Conservation (phyloP, 306 rosid species). For the Ceratonia siliqua region DNA sequence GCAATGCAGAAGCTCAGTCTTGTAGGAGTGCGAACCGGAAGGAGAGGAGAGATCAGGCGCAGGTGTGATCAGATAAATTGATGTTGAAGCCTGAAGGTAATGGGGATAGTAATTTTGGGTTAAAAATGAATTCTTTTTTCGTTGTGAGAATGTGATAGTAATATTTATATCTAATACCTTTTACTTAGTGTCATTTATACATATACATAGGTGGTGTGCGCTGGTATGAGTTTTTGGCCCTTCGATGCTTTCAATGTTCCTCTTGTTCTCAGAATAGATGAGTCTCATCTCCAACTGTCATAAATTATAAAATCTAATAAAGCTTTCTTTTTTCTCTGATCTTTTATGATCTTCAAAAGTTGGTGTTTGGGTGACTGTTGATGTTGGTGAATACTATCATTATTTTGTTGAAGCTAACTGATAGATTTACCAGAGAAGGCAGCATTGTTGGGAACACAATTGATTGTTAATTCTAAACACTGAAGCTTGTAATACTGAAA, state of each 20-base stretch:
- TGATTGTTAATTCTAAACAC: not conserved
- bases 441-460: slow-evolving; percentile 18
- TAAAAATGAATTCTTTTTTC: not conserved
- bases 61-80: slow-evolving; percentile 80
- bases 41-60: slow-evolving; percentile 78
- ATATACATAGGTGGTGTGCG: slow-evolving; percentile 20
- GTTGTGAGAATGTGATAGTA: slow-evolving; percentile 11
- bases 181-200: slow-evolving; percentile 38
- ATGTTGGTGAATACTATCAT: not conserved
- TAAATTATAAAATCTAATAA: slow-evolving; percentile 12
- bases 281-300: not conserved
- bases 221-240: not conserved
- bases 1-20: slow-evolving; percentile 83
- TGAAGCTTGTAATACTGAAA: not conserved
- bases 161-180: slow-evolving; percentile 27
- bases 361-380: slow-evolving; percentile 26
- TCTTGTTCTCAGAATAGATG: not conserved
- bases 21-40: slow-evolving; percentile 59
- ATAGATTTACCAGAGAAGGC: slow-evolving; percentile 31
- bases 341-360: not conserved
- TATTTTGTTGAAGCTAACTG: not conserved
- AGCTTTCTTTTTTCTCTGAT: not conserved
- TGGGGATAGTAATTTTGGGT: not conserved
- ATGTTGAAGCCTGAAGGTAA: not conserved
- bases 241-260: not conserved